Evolutionary conservation across 805 yeast species (phyloP).

Genomic region (Candida maltosa): DNA sequence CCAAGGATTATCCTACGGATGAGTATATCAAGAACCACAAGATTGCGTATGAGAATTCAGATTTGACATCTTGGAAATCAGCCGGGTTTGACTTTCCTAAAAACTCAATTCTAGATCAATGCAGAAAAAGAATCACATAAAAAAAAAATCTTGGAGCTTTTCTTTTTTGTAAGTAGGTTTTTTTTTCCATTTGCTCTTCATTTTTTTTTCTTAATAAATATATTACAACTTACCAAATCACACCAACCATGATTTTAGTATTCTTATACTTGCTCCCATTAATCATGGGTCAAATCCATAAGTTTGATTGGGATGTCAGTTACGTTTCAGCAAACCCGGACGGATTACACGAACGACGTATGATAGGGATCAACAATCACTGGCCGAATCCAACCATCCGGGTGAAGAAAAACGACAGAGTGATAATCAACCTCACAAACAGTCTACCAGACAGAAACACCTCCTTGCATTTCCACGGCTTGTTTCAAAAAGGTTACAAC

Average conservation of each 20-base stretch:
- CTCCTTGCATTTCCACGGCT: constrained; percentile 45
- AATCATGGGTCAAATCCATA: constrained; percentile 23
- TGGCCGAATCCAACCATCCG: constrained; percentile 44
- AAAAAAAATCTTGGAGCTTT: no score
- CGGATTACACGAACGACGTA: constrained; percentile 46
- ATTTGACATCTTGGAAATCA: constrained; percentile 33
- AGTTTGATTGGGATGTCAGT: constrained; percentile 34
- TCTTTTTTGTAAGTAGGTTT: no score
- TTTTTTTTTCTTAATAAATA: no score
- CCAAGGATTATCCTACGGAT: constrained; percentile 31
- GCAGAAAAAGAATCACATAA: no score
- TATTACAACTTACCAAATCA: neutral
- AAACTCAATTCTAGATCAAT: constrained; percentile 49
- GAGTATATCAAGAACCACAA: constrained; percentile 31
- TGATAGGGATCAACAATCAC: constrained; percentile 54
- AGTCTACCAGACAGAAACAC: constrained; percentile 30
- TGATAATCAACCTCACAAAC: constrained; percentile 34
- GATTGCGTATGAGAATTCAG: constrained; percentile 30
- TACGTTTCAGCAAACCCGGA: constrained; percentile 53
- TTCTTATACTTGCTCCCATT: neutral
- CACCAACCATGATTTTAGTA: neutral
- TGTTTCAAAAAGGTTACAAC: constrained; percentile 34
- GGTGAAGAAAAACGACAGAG: constrained; percentile 38
- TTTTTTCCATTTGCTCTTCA: no score
- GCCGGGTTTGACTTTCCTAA: constrained; percentile 57